A percentile compares a stretch with the other conserved stretches of the same genome.
These are phyloP conservation scores for Ulmus americana DNA, from an alignment of 331 rosid species.

Conservation along the genomic window DNA sequence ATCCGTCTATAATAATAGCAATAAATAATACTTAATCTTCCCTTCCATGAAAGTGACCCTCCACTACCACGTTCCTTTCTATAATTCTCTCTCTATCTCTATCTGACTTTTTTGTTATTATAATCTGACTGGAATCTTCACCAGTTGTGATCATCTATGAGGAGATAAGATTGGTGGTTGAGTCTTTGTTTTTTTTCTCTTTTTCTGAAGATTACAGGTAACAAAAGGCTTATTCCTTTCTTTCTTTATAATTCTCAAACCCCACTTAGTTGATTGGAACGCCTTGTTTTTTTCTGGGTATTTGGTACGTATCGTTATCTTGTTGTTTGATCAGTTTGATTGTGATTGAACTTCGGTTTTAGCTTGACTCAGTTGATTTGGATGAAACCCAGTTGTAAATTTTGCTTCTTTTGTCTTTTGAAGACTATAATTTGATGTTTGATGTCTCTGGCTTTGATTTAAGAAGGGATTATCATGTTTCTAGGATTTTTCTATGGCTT, in stretches of 20 bases:
- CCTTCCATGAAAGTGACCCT: constrained; percentile 37
- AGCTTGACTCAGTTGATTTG: constrained; percentile 24
- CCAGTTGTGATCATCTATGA: constrained; percentile 40
- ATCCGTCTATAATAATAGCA: not conserved
- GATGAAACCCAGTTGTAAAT: constrained; percentile 19
- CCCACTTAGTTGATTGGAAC: constrained; percentile 17
- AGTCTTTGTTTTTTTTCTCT: constrained; percentile 21
- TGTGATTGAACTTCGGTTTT: constrained; percentile 19
- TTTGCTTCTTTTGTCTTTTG: constrained; percentile 6
- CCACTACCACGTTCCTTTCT: constrained; percentile 26
- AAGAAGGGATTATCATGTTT: constrained; percentile 14
- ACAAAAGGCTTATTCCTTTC: constrained; percentile 3
- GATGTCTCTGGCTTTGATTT: constrained; percentile 18
- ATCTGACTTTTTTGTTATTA: not conserved
- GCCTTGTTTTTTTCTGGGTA: constrained; percentile 17
- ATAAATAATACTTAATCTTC: not conserved
- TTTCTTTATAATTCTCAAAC: constrained; percentile 14
- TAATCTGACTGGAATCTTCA: constrained; percentile 42
- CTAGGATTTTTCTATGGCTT: constrained; percentile 9
- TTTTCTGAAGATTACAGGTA: constrained; percentile 42
- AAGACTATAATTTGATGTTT: constrained; percentile 2
- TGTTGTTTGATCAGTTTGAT: constrained; percentile 20
- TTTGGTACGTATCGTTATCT: constrained; percentile 17
- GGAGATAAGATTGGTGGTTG: constrained; percentile 55
- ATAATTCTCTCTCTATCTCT: not conserved